These are phyloP conservation scores for Flaveria linearis DNA, from an alignment of 129 eudicot species.

Conservation along the genomic window DNA sequence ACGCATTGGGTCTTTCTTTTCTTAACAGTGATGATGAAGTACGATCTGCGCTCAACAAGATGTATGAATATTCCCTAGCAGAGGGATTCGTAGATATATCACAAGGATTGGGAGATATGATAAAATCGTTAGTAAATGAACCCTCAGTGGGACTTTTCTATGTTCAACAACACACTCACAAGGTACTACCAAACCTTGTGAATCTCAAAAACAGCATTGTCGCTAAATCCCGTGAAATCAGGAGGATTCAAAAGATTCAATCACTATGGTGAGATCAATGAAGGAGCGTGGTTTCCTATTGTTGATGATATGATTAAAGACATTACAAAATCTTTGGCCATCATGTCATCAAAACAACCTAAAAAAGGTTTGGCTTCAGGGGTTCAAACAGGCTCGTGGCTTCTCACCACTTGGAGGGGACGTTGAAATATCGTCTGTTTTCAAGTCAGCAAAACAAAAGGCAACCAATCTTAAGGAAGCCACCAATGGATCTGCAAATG, in stretches of 20 bases:
- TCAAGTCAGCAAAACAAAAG: conserved; percentile 55
- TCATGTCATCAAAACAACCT: conserved; percentile 67
- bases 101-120: conserved; percentile 77
- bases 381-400: conserved; percentile 62
- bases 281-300: conserved; percentile 73
- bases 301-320: conserved; percentile 75
- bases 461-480: conserved; percentile 41
- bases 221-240: conserved; percentile 61
- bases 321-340: conserved; percentile 64
- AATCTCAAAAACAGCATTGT: conserved; percentile 51
- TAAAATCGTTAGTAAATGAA: conserved; percentile 79
- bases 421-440: conserved; percentile 47
- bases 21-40: conserved; percentile 65
- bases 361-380: conserved; percentile 58
- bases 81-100: conserved; percentile 88
- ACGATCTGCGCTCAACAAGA: conserved; percentile 55
- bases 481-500: conserved; percentile 25
- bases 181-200: conserved; percentile 69
- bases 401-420: conserved; percentile 61
- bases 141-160: conserved; percentile 96
- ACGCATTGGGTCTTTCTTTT: neutral
- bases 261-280: conserved; percentile 71
- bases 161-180: conserved; percentile 84
- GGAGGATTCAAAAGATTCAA: conserved; percentile 87
- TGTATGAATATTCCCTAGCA: conserved; percentile 75